phyloP scores from a whole-genome alignment of 345 rosid species.

The Aegle marmelos region DNA sequence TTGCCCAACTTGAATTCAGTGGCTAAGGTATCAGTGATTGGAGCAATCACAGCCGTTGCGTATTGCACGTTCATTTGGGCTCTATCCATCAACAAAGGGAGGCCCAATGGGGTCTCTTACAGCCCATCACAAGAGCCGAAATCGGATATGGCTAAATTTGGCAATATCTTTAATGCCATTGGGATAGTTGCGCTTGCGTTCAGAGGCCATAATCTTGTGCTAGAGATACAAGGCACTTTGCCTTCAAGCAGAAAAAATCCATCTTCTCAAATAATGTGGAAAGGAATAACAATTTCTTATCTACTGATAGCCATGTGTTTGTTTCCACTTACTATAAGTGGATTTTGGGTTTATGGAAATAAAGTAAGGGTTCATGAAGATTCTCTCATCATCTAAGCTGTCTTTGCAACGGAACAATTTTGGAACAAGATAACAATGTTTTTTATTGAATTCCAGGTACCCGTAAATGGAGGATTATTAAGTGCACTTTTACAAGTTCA shows the following conservation, averaged over 20 bases:
- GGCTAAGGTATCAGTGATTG: slow-evolving; percentile 35
- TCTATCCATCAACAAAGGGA: slow-evolving; percentile 26
- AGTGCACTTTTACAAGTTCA: slow-evolving; percentile 28
- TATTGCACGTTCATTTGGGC: slow-evolving; percentile 41
- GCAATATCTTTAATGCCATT: slow-evolving; percentile 33
- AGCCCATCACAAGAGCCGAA: background rate
- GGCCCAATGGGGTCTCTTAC: slow-evolving; percentile 22
- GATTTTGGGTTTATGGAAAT: slow-evolving; percentile 59
- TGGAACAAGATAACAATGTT: background rate
- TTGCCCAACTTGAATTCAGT: slow-evolving; percentile 49
- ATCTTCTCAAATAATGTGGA: slow-evolving; percentile 47
- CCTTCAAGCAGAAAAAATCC: slow-evolving; percentile 30
- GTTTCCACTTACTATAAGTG: slow-evolving; percentile 38
- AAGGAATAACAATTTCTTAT: slow-evolving; percentile 39
- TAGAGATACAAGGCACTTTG: slow-evolving; percentile 69
- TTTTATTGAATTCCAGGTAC: slow-evolving; percentile 16
- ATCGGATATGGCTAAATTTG: slow-evolving; percentile 20
- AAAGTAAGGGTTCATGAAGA: slow-evolving; percentile 19
- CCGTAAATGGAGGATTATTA: slow-evolving; percentile 30
- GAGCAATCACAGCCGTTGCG: slow-evolving; percentile 32
- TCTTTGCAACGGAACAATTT: background rate
- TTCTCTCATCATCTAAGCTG: background rate
- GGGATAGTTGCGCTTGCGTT: slow-evolving; percentile 44
- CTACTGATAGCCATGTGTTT: slow-evolving; percentile 27
- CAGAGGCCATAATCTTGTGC: slow-evolving; percentile 61